Conservation (phyloP, 2,329 filamentous ascomycete species). For the Tolypocladium paradoxum region DNA sequence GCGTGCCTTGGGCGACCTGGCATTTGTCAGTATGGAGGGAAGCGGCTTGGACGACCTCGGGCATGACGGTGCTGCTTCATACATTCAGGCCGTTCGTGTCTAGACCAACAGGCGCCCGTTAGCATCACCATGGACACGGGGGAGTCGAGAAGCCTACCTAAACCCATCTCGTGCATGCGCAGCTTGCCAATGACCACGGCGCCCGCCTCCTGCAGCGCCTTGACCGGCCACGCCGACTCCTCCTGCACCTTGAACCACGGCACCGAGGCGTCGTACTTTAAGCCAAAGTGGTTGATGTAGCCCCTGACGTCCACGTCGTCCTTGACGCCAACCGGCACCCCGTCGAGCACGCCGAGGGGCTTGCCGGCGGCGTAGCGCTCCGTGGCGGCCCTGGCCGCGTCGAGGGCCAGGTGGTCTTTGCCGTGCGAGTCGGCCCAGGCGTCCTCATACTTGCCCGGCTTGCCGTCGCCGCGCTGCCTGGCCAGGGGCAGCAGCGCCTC, state of each 20-base stretch:
- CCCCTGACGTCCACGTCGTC: conserved; percentile 66
- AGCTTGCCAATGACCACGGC: conserved; percentile 67
- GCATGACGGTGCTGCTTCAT: conserved; percentile 7
- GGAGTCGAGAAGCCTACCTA: conserved; percentile 32
- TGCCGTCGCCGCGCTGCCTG: conserved; percentile 40
- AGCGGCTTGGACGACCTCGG: neutral
- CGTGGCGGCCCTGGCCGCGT: conserved; percentile 63
- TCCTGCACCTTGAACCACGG: conserved; percentile 37
- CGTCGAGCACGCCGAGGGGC: conserved; percentile 61
- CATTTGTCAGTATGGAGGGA: conserved; percentile 22
- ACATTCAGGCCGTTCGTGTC: conserved; percentile 78
- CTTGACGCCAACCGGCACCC: conserved; percentile 74
- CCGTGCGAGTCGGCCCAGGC: conserved; percentile 62
- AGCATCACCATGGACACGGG: neutral
- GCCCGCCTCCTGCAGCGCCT: conserved; percentile 61
- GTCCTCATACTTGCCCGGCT: conserved; percentile 49
- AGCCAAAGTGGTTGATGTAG: conserved; percentile 57
- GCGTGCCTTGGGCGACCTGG: conserved; percentile 56
- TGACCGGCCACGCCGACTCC: conserved; percentile 59
- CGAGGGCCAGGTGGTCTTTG: conserved; percentile 44
- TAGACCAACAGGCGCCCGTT: conserved; percentile 5
- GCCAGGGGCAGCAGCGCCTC: conserved; percentile 64
- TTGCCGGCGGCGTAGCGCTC: conserved; percentile 57
- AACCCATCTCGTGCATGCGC: conserved; percentile 71
- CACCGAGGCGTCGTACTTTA: conserved; percentile 45